Base-by-base conservation (phyloP, 106 monocot species). In the Dendrobium huoshanense region DNA sequence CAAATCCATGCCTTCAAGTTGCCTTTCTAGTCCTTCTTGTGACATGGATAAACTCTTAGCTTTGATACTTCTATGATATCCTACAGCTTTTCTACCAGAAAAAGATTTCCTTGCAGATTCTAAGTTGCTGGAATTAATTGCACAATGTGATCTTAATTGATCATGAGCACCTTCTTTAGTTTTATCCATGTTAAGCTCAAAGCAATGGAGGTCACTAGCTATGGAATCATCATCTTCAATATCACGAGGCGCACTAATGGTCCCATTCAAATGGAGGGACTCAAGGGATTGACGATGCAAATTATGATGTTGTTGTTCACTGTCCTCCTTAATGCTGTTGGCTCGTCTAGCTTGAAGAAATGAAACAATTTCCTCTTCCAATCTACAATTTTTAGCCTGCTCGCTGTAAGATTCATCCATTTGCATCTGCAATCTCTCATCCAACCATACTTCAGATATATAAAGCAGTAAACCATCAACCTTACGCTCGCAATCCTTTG, bases 381-480 rank as follows among this genome's bases (percentile, higher is more conserved):
- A 72, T 55, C 85, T 81, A 41, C 48, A 75, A 65, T 68, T 81
- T 29, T 82, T 83, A 48, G 54, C 27, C 37, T 81, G n/a, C 75
- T 88, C 88, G 13, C 70, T 33, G 33, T 37, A 37, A 15, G 70
- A 70, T 70, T 70, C 70, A 45, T 85, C 86, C 31, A 72, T 76
- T 77, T 81, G 86, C 81, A 87, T 87, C 65, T 93, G 88, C 67
- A 85, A 65, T 31, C 90, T 78, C 67, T 87, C 87, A 73, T 90
- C 88, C 51, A 88, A 67, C 93, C 93, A 93, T 47, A 86, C 78
- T 75, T 90, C 88, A 1, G 93, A 87, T 8, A 90, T 84, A 73
- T 88, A 90, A 37, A 90, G 85, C 29, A 90, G 54, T 54, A 86
- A 78, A 7, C 75, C 61, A 48, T 88, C 83, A 55, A 74, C 61